These are phyloP conservation scores for Proliferodiscus dingleyae DNA, from an alignment of 2,329 filamentous ascomycete species.

Conservation along the genomic window DNA sequence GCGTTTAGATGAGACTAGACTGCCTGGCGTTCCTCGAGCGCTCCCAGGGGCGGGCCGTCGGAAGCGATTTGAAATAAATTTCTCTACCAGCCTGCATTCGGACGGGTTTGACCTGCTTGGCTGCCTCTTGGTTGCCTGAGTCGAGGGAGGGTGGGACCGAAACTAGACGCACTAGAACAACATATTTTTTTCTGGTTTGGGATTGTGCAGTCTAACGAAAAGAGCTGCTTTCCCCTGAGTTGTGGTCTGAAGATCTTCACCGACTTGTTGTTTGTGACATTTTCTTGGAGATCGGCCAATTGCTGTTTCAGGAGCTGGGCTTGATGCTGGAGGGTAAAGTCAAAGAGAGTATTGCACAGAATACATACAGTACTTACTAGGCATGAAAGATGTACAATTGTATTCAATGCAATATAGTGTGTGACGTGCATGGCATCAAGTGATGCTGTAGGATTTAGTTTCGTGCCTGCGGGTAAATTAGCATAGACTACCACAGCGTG, in stretches of 20 bases:
- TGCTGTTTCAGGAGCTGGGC: background rate
- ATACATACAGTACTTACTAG: too few species aligned
- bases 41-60: conserved; percentile 1
- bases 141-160: too few species aligned
- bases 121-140: too few species aligned
- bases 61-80: conserved; percentile 2
- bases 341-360: too few species aligned
- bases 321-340: too few species aligned
- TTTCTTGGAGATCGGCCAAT: background rate
- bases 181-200: too few species aligned
- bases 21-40: background rate
- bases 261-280: background rate
- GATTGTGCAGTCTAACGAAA: too few species aligned
- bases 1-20: too few species aligned
- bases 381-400: too few species aligned
- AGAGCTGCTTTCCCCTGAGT: background rate
- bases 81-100: background rate
- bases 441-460: background rate
- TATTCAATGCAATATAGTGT: background rate
- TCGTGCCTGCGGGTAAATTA: background rate
- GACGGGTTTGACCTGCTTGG: too few species aligned
- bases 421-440: background rate
- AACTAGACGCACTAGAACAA: background rate
- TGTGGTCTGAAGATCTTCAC: background rate
- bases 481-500: background rate